Evolutionary conservation across 768 basidiomycete genomes (phyloP), one percentile per base, ranked within the genome.

Genomic region (Jaapia argillacea): DNA sequence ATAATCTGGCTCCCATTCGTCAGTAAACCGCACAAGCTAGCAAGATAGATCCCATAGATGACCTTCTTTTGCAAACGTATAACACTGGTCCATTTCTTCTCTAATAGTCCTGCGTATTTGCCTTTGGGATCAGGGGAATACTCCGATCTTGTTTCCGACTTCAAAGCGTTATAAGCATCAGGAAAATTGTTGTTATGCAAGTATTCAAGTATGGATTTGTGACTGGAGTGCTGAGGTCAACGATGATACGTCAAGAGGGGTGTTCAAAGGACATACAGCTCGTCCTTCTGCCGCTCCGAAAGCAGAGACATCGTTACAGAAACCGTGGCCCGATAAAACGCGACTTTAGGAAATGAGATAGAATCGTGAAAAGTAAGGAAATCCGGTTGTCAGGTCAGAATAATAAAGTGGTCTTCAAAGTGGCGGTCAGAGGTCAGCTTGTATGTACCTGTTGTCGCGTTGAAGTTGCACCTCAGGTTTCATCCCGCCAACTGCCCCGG

Each of bases 81-180:
- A 25, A 96, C 90, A 56, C 85, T 88, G 40, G 89, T 94, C 93
- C 93, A 97, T 63, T 97, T 97, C 81, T 94, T 94, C 69, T 90
- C 93, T 47, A 97, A 65, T 45, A 97, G 65, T 1, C 91, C 92
- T 1, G 81, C 79, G 54, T 81, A 84, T 59, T 87, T 85, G 41
- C 88, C 79, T 58, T 86, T 90, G 20, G 88, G 79, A 68, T 94
- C 91, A 13, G 85, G 86, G 3, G 72, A 70, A 58, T 84, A 86
- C 47, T 81, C 77, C 22, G 72, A 57, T 44, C 71, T 69, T 24
- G 71, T 62, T 46, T 79, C 75, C 33, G 66, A 57, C 56, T 74
- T 77, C 48, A 77, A 61, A 20, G 77, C 74, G 50, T 77, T 71
- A 54, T 71, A 84, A 20, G 82, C 77, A 48, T 72, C 69, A 31